These are phyloP conservation scores for Akebia trifoliata DNA, from an alignment of 164 flowering plant genomes.

Conservation along the genomic window DNA sequence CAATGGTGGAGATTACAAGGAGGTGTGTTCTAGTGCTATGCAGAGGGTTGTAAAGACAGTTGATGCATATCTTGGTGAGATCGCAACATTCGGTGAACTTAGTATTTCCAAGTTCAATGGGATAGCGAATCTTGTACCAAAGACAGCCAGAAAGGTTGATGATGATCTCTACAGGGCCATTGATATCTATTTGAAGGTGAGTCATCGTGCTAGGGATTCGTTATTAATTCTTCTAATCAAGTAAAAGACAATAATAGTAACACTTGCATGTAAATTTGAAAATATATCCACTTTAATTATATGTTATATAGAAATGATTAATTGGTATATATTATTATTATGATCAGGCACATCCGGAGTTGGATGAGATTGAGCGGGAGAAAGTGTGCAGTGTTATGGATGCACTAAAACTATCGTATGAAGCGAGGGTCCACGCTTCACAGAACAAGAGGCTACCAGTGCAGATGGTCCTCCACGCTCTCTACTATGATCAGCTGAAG, in stretches of 20 bases:
- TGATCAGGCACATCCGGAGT: conserved; percentile 68
- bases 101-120: conserved; percentile 83
- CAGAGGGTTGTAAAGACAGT: conserved; percentile 63
- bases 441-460: conserved; percentile 90
- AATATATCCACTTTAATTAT: too few relatives aligned
- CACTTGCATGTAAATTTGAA: too few relatives aligned
- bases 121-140: conserved; percentile 71
- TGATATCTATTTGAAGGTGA: conserved; percentile 81
- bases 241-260: too few relatives aligned
- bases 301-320: too few relatives aligned
- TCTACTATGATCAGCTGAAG: conserved; percentile 84
- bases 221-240: too few relatives aligned
- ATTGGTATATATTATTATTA: too few relatives aligned
- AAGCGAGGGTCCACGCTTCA: conserved; percentile 86
- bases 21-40: conserved; percentile 45
- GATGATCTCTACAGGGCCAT: conserved; percentile 86
- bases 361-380: conserved; percentile 92
- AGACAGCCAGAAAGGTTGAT: conserved; percentile 58
- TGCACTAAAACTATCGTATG: conserved; percentile 74
- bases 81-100: conserved; percentile 55
- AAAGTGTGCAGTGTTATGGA: conserved; percentile 94
- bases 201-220: too few relatives aligned
- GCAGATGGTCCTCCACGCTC: conserved; percentile 76
- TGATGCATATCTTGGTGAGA: conserved; percentile 72
- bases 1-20: conserved; percentile 44